Evolutionary conservation across 495 filamentous ascomycete species (phyloP), one percentile per base, ranked within the genome.

Genomic region (Tuber microsphaerosporum): DNA sequence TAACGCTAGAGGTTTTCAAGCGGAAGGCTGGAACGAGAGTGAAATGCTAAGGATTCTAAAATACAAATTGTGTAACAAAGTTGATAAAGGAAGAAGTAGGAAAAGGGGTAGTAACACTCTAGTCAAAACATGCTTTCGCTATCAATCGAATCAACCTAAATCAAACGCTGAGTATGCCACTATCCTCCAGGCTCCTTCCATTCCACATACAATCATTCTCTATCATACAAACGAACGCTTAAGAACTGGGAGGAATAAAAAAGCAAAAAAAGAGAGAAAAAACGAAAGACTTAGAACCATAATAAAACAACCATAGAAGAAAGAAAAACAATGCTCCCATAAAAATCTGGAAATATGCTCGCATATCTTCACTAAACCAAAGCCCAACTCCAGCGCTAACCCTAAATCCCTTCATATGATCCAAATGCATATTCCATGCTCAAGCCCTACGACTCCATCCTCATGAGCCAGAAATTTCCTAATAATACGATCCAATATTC

Each of bases 401-500:
- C 56, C 12, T 34, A 31, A 65, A 65, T 34, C 26, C 12, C 56
- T 34, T 65, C 26, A 34, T 31, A 31, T 65, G 56, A 65, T 17
- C 56, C 56, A 65, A 65, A 65, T 65, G 56, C 16, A 65, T 65
- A 65, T 17, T 7, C 14, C 8, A 34, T 14, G 56, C 56, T 6
- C 56, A 65, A 65, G 26, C 56, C 56, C 14, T 65, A 34, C 16
- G 14, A 34, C 7, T 34, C 56, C 14, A 34, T 17, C 34, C 17
- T 14, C 56, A 65, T 34, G 31, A 34, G 31, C 26, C 56, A 65
- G 26, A 65, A 19, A 65, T 4, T 17, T 19, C 56, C 56, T 65
- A 65, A 65, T 65, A 65, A 65, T 65, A 65, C 34, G 56, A 34
- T 16, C 12, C 56, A 65, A 65, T 34, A 65, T 65, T 65, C 56